These are phyloP conservation scores for Primulina eburnea DNA, from an alignment of 257 asterid species.

Conservation along the genomic window DNA sequence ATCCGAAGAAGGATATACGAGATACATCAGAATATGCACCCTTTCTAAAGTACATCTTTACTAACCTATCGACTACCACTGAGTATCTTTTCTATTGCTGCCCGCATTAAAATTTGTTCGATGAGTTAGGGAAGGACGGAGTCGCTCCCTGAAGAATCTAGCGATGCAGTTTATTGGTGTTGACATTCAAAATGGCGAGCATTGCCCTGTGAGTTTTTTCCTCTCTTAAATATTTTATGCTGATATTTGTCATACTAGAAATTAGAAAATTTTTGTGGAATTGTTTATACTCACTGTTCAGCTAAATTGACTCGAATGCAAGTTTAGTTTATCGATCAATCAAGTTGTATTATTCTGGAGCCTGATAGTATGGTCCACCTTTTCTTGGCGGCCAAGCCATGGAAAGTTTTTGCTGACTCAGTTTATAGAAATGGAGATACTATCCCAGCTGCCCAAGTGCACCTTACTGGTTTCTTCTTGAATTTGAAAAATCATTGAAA, in stretches of 20 bases:
- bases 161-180: constrained; percentile 65
- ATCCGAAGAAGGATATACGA: constrained; percentile 85
- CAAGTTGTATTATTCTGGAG: neutral
- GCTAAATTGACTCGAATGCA: neutral
- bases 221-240: constrained; percentile 16
- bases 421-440: neutral
- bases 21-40: constrained; percentile 82
- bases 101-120: constrained; percentile 18
- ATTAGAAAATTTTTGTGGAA: neutral
- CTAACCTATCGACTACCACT: constrained; percentile 20
- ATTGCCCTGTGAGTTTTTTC: constrained; percentile 71
- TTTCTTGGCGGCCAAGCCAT: neutral
- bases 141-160: constrained; percentile 76
- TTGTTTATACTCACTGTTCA: neutral
- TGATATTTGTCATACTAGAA: constrained; percentile 9
- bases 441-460: neutral
- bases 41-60: constrained; percentile 54
- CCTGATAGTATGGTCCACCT: neutral
- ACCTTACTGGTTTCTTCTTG: neutral
- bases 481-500: neutral
- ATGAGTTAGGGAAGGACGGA: constrained; percentile 78
- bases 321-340: neutral
- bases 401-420: neutral
- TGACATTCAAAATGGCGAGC: constrained; percentile 91
- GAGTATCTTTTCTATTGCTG: constrained; percentile 11